Evolutionary conservation across 805 yeast genomes (phyloP), one percentile per base, ranked within the genome.

Genomic region (Metschnikowia matae): DNA sequence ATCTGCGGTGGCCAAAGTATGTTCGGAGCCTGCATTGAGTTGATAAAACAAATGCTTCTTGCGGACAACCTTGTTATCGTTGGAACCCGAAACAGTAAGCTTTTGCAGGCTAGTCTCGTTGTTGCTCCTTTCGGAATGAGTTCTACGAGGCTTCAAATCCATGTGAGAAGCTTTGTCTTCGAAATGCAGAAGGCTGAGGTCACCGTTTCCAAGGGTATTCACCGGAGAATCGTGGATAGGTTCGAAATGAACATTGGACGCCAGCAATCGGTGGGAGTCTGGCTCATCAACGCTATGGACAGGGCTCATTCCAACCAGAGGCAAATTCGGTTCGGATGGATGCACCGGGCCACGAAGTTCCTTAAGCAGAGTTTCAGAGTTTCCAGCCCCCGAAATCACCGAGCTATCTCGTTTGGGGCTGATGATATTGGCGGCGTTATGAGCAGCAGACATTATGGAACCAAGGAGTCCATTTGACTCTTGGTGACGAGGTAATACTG

Each of bases 191-290:
- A 77, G 59, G 0, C 73, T 57, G 39, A 81, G 65, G 23, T 71
- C 68, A 2, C 84, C 84, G 40, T 69, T 64, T 1, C 84, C 84
- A 44, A 81, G 50, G 0, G 82, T 71, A 48, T 69, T 73, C 21
- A 79, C 52, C 0, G 80, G 75, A 3, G 80, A 68, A 38, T 73
- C 73, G 43, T 78, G 67, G 3, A 80, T 63, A 0, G 82, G 74
- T 48, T 67, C 75, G 56, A 81, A 81, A 31, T 69, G 75, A 18
- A 80, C 75, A 26, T 66, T 66, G 7, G 68, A 55, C 5, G 68
- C 46, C 15, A 35, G 46, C 15, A 17, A 34, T 26, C 20, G 23
- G 14, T 17, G 13, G 18, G 17, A 23, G 6, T 23, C 40, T 15
- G 21, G 33, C 21, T 29, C 31, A 14, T 23, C 40, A 11, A 17